These are phyloP conservation scores for Gyromitra esculenta DNA, from an alignment of 2,329 filamentous ascomycete species.

Conservation along the genomic window DNA sequence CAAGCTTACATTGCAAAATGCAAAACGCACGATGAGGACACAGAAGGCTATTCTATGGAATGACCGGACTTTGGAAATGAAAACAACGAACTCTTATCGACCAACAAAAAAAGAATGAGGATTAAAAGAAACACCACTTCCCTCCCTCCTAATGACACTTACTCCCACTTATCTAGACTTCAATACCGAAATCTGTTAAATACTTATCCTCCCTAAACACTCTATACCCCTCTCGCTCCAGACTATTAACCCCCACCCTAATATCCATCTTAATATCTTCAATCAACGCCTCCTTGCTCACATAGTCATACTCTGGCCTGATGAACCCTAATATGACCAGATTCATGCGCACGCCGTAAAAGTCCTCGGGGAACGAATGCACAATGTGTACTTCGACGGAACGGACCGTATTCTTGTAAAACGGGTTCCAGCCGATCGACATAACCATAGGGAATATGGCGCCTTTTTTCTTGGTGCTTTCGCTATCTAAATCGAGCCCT, in stretches of 20 bases:
- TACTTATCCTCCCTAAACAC: slow-evolving; percentile 52
- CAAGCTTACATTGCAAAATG: background rate
- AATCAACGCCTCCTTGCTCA: slow-evolving; percentile 80
- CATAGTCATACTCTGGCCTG: slow-evolving; percentile 88
- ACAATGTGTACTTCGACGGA: slow-evolving; percentile 92
- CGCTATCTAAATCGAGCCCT: slow-evolving; percentile 69
- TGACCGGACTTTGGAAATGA: background rate
- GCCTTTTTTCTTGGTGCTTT: slow-evolving; percentile 25
- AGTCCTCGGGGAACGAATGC: slow-evolving; percentile 78
- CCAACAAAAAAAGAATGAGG: background rate
- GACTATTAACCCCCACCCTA: slow-evolving; percentile 77
- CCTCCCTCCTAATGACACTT: background rate
- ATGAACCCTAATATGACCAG: slow-evolving; percentile 87
- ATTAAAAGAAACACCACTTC: background rate
- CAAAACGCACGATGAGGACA: too few species aligned
- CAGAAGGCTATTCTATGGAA: background rate
- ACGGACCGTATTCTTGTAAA: slow-evolving; percentile 89
- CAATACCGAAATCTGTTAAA: slow-evolving; percentile 36
- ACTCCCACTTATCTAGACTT: background rate
- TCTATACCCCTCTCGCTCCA: slow-evolving; percentile 71
- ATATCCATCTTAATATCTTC: slow-evolving; percentile 91
- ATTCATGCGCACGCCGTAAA: slow-evolving; percentile 83
- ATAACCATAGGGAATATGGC: slow-evolving; percentile 85
- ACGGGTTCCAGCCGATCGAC: slow-evolving; percentile 96
- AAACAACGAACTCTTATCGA: background rate